phyloP scores from a whole-genome alignment of 768 basidiomycete genomes.

The Tylopilus rubrobrunneus region DNA sequence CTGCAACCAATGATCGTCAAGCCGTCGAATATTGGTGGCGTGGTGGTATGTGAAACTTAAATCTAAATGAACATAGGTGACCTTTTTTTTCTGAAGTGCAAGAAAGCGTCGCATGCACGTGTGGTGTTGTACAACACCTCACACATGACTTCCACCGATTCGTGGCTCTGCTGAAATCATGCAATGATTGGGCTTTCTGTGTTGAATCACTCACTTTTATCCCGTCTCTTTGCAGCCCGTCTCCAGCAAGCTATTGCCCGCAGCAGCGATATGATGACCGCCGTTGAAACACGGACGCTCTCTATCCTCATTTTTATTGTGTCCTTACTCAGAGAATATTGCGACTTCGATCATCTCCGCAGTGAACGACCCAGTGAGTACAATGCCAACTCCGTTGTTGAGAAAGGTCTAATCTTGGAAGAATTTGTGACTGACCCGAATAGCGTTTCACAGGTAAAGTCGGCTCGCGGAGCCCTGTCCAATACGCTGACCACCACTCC shows the following conservation, averaged over 20 bases:
- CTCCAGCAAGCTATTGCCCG: constrained; percentile 55
- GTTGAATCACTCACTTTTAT: background rate
- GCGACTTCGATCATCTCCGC: constrained; percentile 78
- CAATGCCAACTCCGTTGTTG: no score
- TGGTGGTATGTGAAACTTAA: constrained; percentile 45
- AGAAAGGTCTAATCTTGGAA: constrained; percentile 20
- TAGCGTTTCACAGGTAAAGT: constrained; percentile 50
- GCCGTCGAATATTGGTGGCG: constrained; percentile 64
- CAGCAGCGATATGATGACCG: constrained; percentile 35
- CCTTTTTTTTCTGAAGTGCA: constrained; percentile 50
- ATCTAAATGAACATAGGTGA: background rate
- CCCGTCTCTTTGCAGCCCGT: constrained; percentile 43
- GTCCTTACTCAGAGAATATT: constrained; percentile 82
- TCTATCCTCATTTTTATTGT: constrained; percentile 80
- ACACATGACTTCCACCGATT: constrained; percentile 83
- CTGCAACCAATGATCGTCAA: constrained; percentile 92
- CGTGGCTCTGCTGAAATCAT: constrained; percentile 78
- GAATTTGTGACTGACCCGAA: constrained; percentile 56
- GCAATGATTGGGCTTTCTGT: constrained; percentile 54
- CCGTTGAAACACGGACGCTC: constrained; percentile 51
- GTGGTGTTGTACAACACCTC: constrained; percentile 75
- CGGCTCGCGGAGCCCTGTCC: background rate
- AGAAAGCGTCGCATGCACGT: constrained; percentile 91
- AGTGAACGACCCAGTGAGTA: constrained; percentile 54
- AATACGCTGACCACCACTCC: background rate